Conservation (phyloP, 495 filamentous ascomycete genomes). For the Aspergillus sparsus region DNA sequence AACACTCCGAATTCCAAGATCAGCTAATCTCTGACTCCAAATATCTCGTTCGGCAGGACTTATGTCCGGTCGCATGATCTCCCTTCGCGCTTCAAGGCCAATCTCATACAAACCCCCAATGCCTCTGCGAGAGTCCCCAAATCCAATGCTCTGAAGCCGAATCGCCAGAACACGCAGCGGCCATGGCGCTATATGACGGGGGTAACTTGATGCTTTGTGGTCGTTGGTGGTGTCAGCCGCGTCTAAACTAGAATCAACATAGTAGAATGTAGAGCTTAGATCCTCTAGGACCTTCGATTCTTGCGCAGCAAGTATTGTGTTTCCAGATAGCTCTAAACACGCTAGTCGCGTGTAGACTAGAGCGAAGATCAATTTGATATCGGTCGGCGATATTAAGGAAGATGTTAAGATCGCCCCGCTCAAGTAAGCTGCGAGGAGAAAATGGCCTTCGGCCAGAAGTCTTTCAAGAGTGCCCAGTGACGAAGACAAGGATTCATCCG, state of each 20-base stretch:
- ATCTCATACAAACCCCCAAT: constrained; percentile 89
- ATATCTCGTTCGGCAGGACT: constrained; percentile 43
- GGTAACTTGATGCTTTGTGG: constrained; percentile 34
- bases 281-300: constrained; percentile 85
- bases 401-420: constrained; percentile 44
- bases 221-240: constrained; percentile 35
- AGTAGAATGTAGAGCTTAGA: constrained; percentile 69
- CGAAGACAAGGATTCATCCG: constrained; percentile 40
- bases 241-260: constrained; percentile 43
- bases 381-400: constrained; percentile 51
- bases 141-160: constrained; percentile 79
- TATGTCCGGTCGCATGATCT: constrained; percentile 42
- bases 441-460: constrained; percentile 69
- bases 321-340: constrained; percentile 73
- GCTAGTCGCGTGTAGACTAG: constrained; percentile 81
- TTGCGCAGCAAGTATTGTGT: constrained; percentile 73
- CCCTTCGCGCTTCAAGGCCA: constrained; percentile 68
- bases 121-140: constrained; percentile 77
- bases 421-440: constrained; percentile 59
- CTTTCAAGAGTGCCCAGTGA: constrained; percentile 56
- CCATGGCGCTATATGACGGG: constrained; percentile 77
- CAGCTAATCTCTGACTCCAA: constrained; percentile 69
- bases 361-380: constrained; percentile 66
- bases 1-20: constrained; percentile 76
- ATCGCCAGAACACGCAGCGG: constrained; percentile 78